phyloP scores from a whole-genome alignment of 2,329 filamentous ascomycete species.

The Cadophora sp. region DNA sequence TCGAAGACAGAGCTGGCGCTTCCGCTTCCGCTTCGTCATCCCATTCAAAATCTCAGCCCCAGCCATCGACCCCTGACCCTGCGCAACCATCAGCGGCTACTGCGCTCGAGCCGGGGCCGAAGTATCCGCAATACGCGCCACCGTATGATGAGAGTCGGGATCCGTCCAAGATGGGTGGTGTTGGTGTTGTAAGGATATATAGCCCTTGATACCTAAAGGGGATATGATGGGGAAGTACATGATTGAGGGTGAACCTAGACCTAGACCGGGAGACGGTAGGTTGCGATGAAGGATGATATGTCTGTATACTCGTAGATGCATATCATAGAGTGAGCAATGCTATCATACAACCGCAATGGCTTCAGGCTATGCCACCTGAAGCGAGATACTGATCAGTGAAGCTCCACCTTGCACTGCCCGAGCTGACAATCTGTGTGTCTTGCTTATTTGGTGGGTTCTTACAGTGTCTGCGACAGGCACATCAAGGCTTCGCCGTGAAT shows the following conservation, averaged over 20 bases:
- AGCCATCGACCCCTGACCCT: background rate
- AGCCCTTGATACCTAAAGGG: background rate
- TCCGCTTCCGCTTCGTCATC: constrained; percentile 1
- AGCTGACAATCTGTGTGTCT: too few relatives aligned
- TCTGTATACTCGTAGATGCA: too few relatives aligned
- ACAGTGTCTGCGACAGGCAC: too few relatives aligned
- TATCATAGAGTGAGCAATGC: too few relatives aligned
- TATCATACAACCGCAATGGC: too few relatives aligned
- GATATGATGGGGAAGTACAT: constrained; percentile 5
- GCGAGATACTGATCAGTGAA: too few relatives aligned
- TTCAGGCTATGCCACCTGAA: too few relatives aligned
- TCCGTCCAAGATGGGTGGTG: background rate
- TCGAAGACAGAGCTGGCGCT: constrained; percentile 11
- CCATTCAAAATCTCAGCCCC: background rate
- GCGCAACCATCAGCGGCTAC: background rate
- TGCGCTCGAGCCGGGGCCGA: background rate
- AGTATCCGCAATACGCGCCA: background rate
- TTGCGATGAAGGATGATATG: background rate
- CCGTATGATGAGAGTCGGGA: background rate
- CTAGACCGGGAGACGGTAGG: too few relatives aligned
- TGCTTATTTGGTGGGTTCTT: too few relatives aligned
- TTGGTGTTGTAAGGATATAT: background rate
- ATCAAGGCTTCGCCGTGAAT: too few relatives aligned
- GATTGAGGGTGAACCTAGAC: background rate
- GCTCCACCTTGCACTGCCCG: too few relatives aligned